phyloP scores from a whole-genome alignment of 164 flowering plant genomes.

The Aristolochia californica region DNA sequence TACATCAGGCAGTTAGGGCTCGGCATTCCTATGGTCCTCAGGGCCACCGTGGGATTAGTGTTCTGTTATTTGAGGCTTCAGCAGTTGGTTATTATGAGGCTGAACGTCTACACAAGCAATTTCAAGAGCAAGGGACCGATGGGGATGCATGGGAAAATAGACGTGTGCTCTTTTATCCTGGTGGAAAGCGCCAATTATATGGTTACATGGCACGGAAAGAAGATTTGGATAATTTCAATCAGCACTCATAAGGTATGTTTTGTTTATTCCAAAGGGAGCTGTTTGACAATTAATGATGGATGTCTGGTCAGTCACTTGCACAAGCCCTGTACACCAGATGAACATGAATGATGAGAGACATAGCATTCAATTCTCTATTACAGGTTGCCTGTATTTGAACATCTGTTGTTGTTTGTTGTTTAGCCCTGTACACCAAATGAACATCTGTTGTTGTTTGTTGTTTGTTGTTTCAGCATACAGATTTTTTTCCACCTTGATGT shows the following conservation, averaged over 20 bases:
- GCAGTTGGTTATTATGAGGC: conserved; percentile 77
- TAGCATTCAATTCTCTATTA: too few relatives aligned
- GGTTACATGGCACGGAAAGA: conserved; percentile 66
- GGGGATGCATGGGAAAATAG: conserved; percentile 64
- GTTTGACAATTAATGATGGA: too few relatives aligned
- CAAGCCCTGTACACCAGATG: too few relatives aligned
- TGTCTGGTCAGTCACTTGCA: too few relatives aligned
- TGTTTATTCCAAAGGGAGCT: neutral
- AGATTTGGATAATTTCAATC: conserved; percentile 65
- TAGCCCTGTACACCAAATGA: too few relatives aligned
- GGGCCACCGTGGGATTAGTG: conserved; percentile 92
- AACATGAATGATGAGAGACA: too few relatives aligned
- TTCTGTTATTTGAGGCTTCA: conserved; percentile 69
- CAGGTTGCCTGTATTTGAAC: too few relatives aligned
- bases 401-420: neutral
- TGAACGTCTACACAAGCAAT: conserved; percentile 76
- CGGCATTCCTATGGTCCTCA: conserved; percentile 90
- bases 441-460: too few relatives aligned
- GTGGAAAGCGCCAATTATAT: conserved; percentile 80
- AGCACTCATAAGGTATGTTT: conserved; percentile 58
- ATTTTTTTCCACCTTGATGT: too few relatives aligned
- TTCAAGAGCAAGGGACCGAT: conserved; percentile 43
- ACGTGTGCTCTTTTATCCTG: conserved; percentile 34
- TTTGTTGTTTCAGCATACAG: too few relatives aligned
- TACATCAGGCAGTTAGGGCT: conserved; percentile 55